Evolutionary conservation across 495 filamentous ascomycete species (phyloP).

Genomic region (Tetracladium marchalianum): DNA sequence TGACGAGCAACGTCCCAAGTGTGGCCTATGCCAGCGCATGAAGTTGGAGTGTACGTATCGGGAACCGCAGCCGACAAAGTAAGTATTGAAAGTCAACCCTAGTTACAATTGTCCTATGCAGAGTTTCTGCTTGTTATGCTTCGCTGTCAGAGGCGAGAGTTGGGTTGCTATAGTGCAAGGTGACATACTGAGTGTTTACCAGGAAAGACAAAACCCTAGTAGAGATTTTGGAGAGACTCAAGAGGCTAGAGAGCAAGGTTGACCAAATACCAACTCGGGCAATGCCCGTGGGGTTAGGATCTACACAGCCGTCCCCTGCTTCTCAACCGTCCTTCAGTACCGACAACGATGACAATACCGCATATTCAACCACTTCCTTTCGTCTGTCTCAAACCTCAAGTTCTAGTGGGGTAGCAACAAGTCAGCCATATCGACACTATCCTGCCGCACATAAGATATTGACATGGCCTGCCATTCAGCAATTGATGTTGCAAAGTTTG

Average conservation of each 20-base stretch:
- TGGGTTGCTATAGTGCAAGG: neutral
- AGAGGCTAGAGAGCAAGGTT: slow-evolving; percentile 32
- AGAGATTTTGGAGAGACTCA: slow-evolving; percentile 46
- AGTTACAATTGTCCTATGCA: neutral
- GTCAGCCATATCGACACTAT: slow-evolving; percentile 34
- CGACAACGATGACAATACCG: slow-evolving; percentile 7
- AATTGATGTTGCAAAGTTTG: slow-evolving; percentile 25
- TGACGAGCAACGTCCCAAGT: slow-evolving; percentile 77
- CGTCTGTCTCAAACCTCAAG: slow-evolving; percentile 6
- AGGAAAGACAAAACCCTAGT: slow-evolving; percentile 55
- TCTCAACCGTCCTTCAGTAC: slow-evolving; percentile 15
- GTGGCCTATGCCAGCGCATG: slow-evolving; percentile 44
- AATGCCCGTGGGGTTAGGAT: slow-evolving; percentile 6
- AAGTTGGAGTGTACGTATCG: slow-evolving; percentile 48
- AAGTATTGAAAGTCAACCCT: slow-evolving; percentile 21
- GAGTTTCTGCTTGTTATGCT: neutral
- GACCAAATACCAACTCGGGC: slow-evolving; percentile 16
- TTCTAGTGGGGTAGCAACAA: slow-evolving; percentile 7
- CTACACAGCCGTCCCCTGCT: slow-evolving; percentile 16
- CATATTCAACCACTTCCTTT: slow-evolving; percentile 6
- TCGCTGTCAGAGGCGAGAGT: neutral
- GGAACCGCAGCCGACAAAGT: slow-evolving; percentile 55
- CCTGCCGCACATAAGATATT: slow-evolving; percentile 48
- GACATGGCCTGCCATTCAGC: slow-evolving; percentile 45
- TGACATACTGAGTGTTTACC: slow-evolving; percentile 15